A percentile compares a stretch with the other conserved stretches of the same genome.
Evolutionary conservation across 2,329 filamentous ascomycete species (phyloP).

Genomic region (Elsinoe ampelina): DNA sequence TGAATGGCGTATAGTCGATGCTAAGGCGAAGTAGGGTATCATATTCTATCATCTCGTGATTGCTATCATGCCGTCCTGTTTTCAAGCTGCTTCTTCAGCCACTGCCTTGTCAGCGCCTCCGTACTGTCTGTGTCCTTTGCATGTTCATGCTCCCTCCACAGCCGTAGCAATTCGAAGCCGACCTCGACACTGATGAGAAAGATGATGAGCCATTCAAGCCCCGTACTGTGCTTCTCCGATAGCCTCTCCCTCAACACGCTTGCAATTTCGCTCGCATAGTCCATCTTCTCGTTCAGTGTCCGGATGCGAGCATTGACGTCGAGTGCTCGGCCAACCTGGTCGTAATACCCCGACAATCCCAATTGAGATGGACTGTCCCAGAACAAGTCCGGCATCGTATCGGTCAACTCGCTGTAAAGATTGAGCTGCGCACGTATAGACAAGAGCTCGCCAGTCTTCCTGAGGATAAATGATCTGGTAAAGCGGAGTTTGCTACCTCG

Average conservation of each 20-base stretch:
- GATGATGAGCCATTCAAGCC: slow-evolving; percentile 94
- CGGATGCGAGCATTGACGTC: slow-evolving; percentile 89
- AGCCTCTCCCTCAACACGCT: slow-evolving; percentile 77
- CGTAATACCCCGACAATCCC: slow-evolving; percentile 87
- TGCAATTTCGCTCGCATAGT: slow-evolving; percentile 93
- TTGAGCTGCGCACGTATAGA: slow-evolving; percentile 87
- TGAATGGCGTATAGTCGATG: no score
- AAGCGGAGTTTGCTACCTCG: slow-evolving; percentile 55
- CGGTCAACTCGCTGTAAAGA: slow-evolving; percentile 91
- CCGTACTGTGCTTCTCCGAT: slow-evolving; percentile 79
- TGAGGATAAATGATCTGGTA: slow-evolving; percentile 69
- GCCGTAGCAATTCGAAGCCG: slow-evolving; percentile 67
- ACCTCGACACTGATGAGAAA: slow-evolving; percentile 88
- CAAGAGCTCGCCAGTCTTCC: slow-evolving; percentile 87
- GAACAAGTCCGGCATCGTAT: slow-evolving; percentile 89
- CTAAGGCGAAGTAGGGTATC: no score
- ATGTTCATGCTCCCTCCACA: slow-evolving; percentile 54
- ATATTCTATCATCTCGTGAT: no score
- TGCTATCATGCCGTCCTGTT: no score
- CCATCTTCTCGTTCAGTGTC: slow-evolving; percentile 91
- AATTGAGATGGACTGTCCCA: slow-evolving; percentile 89
- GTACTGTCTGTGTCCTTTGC: slow-evolving; percentile 34
- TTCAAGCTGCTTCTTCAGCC: slow-evolving; percentile 18
- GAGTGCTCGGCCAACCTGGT: slow-evolving; percentile 79
- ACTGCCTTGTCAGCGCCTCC: slow-evolving; percentile 29